Evolutionary conservation across 2,329 filamentous ascomycete species (phyloP), one percentile per base, ranked within the genome.

Genomic region (Stachybotrys elegans): DNA sequence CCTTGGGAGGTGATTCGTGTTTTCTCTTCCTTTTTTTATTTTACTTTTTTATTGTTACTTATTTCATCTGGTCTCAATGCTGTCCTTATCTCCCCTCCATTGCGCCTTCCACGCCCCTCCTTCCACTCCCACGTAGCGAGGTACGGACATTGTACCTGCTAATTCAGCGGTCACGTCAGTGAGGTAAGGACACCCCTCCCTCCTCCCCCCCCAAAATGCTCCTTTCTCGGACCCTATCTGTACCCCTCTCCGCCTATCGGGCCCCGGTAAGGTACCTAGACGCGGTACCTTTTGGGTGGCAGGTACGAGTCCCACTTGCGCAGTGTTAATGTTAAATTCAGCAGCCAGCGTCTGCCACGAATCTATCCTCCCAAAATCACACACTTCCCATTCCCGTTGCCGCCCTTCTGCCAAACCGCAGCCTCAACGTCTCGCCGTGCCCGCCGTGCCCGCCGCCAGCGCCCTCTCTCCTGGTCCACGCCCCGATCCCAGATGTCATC

Each of bases 401-500:
- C 43, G 46, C 49, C 48, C 52, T 46, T 40, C 31, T 53, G 48
- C 39, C 54, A 46, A 45, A 46, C 49, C 22, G 37, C n/a, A 45
- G 13, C 45, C 39, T 43, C 45, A 31, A 25, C 43, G 36, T 50
- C 51, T 46, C 35, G 48, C 52, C 47, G 48, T 43, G 44, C 49
- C 45, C 50, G 42, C 27, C 44, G 48, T 45, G 37, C 52, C 46
- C 50, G 41, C 44, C 37, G n/a, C 20, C 22, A 22, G 44, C 45
- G 47, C 40, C 38, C 37, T 37, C 29, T 41, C 38, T 21, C 31
- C 27, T 42, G 23, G 25, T 45, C 42, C 34, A 27, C 29, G 22
- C 41, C 43, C 48, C 39, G 37, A 42, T 46, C 35, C 70, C 72
- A 71, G 65, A 79, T 79, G 76, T 73, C 67, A 64, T 66, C 68